These are phyloP conservation scores for Monilinia vaccinii-corymbosi DNA, from an alignment of 2,329 filamentous ascomycete species.

Conservation along the genomic window DNA sequence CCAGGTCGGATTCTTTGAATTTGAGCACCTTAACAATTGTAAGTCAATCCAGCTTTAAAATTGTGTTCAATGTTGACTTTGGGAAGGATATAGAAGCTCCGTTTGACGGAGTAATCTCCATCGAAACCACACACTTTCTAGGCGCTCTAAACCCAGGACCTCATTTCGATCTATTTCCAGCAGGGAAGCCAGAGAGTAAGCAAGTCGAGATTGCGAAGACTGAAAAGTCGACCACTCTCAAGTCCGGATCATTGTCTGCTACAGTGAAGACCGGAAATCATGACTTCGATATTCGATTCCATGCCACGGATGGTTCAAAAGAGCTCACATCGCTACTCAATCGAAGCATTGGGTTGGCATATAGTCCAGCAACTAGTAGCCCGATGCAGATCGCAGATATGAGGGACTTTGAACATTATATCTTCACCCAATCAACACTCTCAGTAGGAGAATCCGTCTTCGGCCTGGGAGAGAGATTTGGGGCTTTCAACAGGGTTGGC, in stretches of 20 bases:
- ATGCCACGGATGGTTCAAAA: constrained; percentile 40
- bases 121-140: constrained; percentile 49
- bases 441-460: constrained; percentile 58
- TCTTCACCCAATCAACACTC: constrained; percentile 47
- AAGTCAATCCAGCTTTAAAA: constrained; percentile 13
- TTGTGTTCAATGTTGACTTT: constrained; percentile 6
- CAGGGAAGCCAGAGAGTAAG: constrained; percentile 36
- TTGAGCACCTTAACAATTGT: constrained; percentile 44
- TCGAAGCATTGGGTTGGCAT: constrained; percentile 49
- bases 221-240: constrained; percentile 39
- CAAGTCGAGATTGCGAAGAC: constrained; percentile 34
- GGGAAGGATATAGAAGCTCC: constrained; percentile 44
- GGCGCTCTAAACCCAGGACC: constrained; percentile 44
- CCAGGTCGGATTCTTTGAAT: constrained; percentile 47
- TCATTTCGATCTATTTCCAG: constrained; percentile 48
- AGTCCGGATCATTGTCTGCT: constrained; percentile 42
- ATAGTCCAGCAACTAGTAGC: constrained; percentile 42
- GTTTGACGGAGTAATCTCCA: constrained; percentile 49
- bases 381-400: constrained; percentile 46
- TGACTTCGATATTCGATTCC: constrained; percentile 47
- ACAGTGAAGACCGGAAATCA: constrained; percentile 41
- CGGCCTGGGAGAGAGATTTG: constrained; percentile 68
- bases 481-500: constrained; percentile 67
- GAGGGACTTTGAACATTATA: constrained; percentile 43
- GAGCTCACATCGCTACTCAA: constrained; percentile 45